Conservation (phyloP, 306 rosid species). For the Rosa lucieae region DNA sequence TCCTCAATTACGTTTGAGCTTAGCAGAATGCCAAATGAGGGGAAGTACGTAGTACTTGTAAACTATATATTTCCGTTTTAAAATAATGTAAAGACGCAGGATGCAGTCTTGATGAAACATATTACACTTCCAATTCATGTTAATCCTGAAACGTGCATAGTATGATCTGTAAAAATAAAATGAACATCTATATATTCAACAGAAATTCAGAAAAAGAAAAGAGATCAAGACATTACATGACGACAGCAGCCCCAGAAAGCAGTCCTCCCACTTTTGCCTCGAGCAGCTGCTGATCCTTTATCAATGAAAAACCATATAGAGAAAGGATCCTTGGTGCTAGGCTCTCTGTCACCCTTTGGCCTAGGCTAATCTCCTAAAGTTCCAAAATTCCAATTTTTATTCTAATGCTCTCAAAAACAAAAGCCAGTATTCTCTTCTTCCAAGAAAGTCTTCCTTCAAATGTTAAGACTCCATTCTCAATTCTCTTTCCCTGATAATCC, state of each 20-base stretch:
- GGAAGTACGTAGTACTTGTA: slow-evolving; percentile 1
- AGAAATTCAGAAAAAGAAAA: neutral
- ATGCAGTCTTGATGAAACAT: neutral
- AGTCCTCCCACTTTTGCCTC: slow-evolving; percentile 88
- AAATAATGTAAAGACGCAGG: slow-evolving; percentile 5
- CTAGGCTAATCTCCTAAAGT: slow-evolving; percentile 70
- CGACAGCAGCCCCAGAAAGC: slow-evolving; percentile 89
- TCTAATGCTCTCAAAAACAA: slow-evolving; percentile 63
- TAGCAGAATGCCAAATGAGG: neutral
- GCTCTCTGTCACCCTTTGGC: slow-evolving; percentile 72
- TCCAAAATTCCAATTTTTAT: slow-evolving; percentile 77
- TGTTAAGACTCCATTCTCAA: slow-evolving; percentile 87
- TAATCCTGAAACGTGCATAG: neutral
- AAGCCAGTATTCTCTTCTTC: slow-evolving; percentile 75
- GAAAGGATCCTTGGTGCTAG: slow-evolving; percentile 75
- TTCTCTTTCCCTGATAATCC: slow-evolving; percentile 75
- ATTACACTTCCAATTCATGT: neutral
- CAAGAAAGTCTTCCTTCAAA: slow-evolving; percentile 88
- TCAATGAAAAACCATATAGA: slow-evolving; percentile 92
- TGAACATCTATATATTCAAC: neutral
- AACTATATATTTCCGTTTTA: neutral
- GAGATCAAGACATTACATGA: slow-evolving; percentile 42
- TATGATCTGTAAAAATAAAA: neutral
- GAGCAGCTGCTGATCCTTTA: slow-evolving; percentile 92
- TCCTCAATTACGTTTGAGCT: slow-evolving; percentile 14